These are phyloP conservation scores for Gentiana dahurica DNA, from an alignment of 257 asterid species.

Conservation along the genomic window DNA sequence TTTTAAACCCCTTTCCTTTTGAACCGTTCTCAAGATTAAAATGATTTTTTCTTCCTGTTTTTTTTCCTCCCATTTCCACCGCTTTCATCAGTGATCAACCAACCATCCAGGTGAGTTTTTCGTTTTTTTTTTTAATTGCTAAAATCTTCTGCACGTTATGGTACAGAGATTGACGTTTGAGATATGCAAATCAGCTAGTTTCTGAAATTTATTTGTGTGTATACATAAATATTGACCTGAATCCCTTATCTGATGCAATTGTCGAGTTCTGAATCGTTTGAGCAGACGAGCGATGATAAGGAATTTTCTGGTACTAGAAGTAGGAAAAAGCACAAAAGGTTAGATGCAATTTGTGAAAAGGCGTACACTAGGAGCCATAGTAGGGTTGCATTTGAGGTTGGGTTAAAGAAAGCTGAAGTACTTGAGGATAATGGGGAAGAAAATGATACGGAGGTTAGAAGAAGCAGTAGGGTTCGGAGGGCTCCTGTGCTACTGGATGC, in stretches of 20 bases:
- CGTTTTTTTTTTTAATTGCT: slow-evolving; percentile 19
- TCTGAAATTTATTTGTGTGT: background rate
- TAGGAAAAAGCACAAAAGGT: slow-evolving; percentile 72
- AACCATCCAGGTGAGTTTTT: slow-evolving; percentile 36
- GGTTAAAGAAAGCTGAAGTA: slow-evolving; percentile 18
- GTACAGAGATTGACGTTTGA: slow-evolving; percentile 6
- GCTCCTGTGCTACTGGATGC: slow-evolving; percentile 87
- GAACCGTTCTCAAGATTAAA: slow-evolving; percentile 8
- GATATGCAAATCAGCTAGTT: background rate
- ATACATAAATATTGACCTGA: slow-evolving; percentile 11
- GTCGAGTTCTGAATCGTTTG: slow-evolving; percentile 42
- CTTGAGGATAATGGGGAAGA: slow-evolving; percentile 27
- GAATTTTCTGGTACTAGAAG: slow-evolving; percentile 40
- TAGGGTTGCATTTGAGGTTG: slow-evolving; percentile 16
- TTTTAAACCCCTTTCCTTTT: background rate
- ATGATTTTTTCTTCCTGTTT: slow-evolving; percentile 26
- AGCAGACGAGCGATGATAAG: slow-evolving; percentile 45
- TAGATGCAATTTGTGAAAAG: slow-evolving; percentile 75
- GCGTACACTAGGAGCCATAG: slow-evolving; percentile 45
- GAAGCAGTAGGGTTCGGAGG: slow-evolving; percentile 78
- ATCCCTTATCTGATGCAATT: slow-evolving; percentile 55
- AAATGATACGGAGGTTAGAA: slow-evolving; percentile 50
- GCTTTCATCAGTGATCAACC: slow-evolving; percentile 28
- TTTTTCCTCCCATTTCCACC: slow-evolving; percentile 14
- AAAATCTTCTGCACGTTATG: slow-evolving; percentile 3